phyloP scores from a whole-genome alignment of 257 asterid species.

The Lantana camara region DNA sequence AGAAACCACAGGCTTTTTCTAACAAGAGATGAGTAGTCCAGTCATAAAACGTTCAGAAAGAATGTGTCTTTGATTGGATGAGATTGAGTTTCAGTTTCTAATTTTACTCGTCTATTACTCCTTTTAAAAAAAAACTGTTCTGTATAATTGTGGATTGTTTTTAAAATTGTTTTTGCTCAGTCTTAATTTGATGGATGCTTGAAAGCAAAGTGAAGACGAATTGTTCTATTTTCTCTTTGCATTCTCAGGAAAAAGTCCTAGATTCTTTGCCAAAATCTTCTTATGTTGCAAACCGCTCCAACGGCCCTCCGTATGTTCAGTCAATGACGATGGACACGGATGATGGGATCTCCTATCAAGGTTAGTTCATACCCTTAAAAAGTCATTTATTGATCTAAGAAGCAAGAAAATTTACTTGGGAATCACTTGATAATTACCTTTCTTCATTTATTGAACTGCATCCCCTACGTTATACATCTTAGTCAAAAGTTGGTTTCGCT shows the following conservation, averaged over 20 bases:
- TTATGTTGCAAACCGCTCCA: slow-evolving; percentile 59
- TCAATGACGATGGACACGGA: slow-evolving; percentile 66
- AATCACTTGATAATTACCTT: slow-evolving; percentile 21
- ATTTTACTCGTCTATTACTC: background rate
- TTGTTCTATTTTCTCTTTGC: slow-evolving; percentile 15
- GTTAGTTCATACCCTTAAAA: slow-evolving; percentile 37
- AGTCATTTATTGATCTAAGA: slow-evolving; percentile 13
- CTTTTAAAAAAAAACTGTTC: background rate
- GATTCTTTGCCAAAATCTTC: slow-evolving; percentile 72
- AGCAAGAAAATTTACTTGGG: background rate
- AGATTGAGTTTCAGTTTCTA: background rate
- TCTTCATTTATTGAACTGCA: slow-evolving; percentile 1
- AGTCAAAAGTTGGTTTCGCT: background rate
- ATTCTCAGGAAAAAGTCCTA: slow-evolving; percentile 66
- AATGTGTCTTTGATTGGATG: background rate
- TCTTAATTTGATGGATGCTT: slow-evolving; percentile 13
- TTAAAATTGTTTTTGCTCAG: background rate
- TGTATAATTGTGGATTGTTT: background rate
- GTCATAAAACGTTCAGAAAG: background rate
- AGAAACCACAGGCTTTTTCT: background rate
- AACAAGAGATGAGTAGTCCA: background rate
- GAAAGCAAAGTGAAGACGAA: background rate
- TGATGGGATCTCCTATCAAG: slow-evolving; percentile 81
- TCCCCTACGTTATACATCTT: background rate
- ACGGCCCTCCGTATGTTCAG: slow-evolving; percentile 74